Conservation (phyloP, 2,329 filamentous ascomycete species). For the Phyllosticta citribraziliensis region DNA sequence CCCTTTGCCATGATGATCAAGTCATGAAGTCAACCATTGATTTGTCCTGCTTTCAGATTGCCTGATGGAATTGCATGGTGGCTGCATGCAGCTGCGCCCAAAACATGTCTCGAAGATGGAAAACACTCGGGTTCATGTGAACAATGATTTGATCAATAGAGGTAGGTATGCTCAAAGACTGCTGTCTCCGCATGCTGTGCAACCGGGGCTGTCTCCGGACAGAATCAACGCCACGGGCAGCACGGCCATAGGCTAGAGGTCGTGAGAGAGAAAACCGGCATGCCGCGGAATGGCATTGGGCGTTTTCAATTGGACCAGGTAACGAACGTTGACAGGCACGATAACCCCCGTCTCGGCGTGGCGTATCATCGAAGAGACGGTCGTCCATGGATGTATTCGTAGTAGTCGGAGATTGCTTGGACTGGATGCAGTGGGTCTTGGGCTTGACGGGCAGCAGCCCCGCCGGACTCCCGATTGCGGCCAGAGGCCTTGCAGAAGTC, state of each 20-base stretch:
- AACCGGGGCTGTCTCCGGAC: not conserved
- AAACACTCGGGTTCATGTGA: not conserved
- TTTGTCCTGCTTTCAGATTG: not conserved
- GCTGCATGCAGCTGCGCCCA: not conserved
- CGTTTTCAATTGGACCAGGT: too few species aligned
- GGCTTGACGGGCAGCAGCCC: not conserved
- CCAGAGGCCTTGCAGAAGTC: not conserved
- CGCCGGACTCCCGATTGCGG: not conserved
- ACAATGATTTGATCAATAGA: not conserved
- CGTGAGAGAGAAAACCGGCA: not conserved
- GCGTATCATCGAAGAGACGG: not conserved
- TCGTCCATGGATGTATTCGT: too few species aligned
- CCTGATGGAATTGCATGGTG: not conserved
- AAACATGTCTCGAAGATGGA: not conserved
- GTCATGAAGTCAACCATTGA: not conserved
- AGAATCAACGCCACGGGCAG: too few species aligned
- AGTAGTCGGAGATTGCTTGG: not conserved
- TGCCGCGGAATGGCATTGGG: not conserved
- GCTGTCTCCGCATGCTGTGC: not conserved
- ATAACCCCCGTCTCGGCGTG: not conserved
- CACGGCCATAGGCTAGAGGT: not conserved
- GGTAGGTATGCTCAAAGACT: not conserved
- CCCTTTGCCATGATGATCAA: not conserved
- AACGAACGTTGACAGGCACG: too few species aligned
- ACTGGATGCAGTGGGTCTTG: not conserved